Percentiles rank a stretch among this genome's conserved stretches.
These are phyloP conservation scores for Exsudoporus floridanus DNA, from an alignment of 1,284 basidiomycete species.

Conservation along the genomic window DNA sequence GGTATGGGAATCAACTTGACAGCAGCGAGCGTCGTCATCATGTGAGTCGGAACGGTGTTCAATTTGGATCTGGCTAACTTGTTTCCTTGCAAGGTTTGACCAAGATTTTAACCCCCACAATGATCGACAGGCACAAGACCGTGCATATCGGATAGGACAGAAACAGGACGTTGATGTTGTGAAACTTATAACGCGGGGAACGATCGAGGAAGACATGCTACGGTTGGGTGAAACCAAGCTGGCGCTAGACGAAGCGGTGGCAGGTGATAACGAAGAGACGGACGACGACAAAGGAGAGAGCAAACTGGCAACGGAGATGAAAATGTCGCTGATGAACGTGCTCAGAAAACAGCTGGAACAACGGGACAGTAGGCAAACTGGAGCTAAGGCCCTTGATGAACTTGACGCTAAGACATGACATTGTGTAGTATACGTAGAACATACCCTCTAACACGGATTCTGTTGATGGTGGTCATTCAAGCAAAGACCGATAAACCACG, in stretches of 20 bases:
- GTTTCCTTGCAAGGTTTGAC: conserved; percentile 67
- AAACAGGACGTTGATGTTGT: conserved; percentile 89
- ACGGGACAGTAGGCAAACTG: conserved; percentile 21
- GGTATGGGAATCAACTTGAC: conserved; percentile 92
- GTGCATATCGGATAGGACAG: conserved; percentile 98
- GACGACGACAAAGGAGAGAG: conserved; percentile 56
- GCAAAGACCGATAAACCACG: conserved; percentile 63
- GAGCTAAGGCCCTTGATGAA: conserved; percentile 11
- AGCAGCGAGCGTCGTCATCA: conserved; percentile 90
- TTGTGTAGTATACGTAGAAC: conserved; percentile 27
- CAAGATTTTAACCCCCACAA: conserved; percentile 96
- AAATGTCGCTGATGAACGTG: conserved; percentile 76
- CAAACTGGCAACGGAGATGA: conserved; percentile 76
- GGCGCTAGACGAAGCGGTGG: conserved; percentile 88
- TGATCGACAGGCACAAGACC: conserved; percentile 95
- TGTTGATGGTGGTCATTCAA: conserved; percentile 27
- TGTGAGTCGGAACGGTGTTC: conserved; percentile 45
- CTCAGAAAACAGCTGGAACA: conserved; percentile 66
- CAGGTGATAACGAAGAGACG: conserved; percentile 63
- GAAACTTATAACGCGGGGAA: conserved; percentile 89
- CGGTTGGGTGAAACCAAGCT: conserved; percentile 89
- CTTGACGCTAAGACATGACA: conserved; percentile 2
- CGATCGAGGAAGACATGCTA: conserved; percentile 96
- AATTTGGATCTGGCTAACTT: background rate
- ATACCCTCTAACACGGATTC: conserved; percentile 22